A percentile compares a stretch with the other conserved stretches of the same genome.
Evolutionary conservation across 2,329 filamentous ascomycete species (phyloP).

Genomic region (Chaetomium sp.): DNA sequence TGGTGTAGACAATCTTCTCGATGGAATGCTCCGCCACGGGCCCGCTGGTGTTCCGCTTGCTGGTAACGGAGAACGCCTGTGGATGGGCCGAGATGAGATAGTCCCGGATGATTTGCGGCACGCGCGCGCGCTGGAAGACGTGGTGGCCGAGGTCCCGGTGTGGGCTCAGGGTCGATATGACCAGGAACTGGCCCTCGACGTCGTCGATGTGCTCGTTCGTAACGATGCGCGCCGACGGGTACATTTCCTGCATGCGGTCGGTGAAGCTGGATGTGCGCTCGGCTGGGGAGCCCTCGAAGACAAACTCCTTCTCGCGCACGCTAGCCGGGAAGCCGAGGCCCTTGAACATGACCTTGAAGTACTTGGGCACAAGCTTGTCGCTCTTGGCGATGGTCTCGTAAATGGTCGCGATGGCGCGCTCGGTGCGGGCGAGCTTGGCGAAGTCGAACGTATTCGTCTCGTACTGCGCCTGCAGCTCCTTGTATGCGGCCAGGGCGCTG

Average conservation of each 20-base stretch:
- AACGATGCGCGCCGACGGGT: constrained; percentile 81
- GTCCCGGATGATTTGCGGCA: constrained; percentile 81
- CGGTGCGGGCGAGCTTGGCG: constrained; percentile 82
- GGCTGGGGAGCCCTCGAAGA: constrained; percentile 79
- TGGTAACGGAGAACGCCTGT: constrained; percentile 75
- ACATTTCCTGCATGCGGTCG: constrained; percentile 88
- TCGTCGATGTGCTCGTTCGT: constrained; percentile 71
- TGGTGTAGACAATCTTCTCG: constrained; percentile 83
- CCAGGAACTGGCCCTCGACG: constrained; percentile 86
- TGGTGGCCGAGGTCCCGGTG: constrained; percentile 81
- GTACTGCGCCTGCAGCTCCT: constrained; percentile 89
- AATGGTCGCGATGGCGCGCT: constrained; percentile 88
- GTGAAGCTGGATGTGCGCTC: constrained; percentile 82
- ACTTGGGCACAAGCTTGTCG: constrained; percentile 75
- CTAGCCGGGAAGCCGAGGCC: constrained; percentile 83
- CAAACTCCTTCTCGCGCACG: constrained; percentile 85
- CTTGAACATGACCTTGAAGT: constrained; percentile 88
- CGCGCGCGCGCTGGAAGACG: constrained; percentile 84
- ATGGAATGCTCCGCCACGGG: constrained; percentile 73
- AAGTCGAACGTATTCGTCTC: constrained; percentile 90
- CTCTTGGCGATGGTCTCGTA: constrained; percentile 87
- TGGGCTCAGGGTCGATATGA: constrained; percentile 77
- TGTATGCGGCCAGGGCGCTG: constrained; percentile 82
- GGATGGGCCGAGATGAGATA: constrained; percentile 79
- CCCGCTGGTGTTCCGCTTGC: constrained; percentile 68